These are phyloP conservation scores for Lentinula sp. DNA, from an alignment of 768 basidiomycete genomes.

Conservation along the genomic window DNA sequence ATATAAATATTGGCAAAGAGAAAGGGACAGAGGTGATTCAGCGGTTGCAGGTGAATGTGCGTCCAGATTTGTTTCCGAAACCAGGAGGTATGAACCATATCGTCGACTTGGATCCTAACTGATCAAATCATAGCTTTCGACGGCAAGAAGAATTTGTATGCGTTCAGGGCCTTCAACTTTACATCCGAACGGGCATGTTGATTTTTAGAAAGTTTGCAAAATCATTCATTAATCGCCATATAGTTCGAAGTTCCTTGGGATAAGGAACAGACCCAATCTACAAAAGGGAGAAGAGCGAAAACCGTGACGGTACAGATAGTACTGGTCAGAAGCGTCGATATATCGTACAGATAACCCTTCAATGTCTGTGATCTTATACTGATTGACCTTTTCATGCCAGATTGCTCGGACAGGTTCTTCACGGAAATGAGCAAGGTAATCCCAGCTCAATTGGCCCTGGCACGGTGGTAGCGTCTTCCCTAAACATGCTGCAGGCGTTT, in stretches of 20 bases:
- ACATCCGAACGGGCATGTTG: slow-evolving; percentile 13
- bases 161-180: slow-evolving; percentile 15
- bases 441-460: slow-evolving; percentile 10
- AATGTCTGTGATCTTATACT: neutral
- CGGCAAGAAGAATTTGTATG: slow-evolving; percentile 27
- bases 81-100: slow-evolving; percentile 16
- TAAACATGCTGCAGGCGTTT: slow-evolving; percentile 29
- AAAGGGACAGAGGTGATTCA: slow-evolving; percentile 24
- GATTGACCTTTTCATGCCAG: neutral
- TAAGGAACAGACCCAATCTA: neutral
- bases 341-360: slow-evolving; percentile 18
- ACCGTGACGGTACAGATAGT: neutral
- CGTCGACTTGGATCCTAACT: neutral
- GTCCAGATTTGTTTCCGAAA: slow-evolving; percentile 18
- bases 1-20: slow-evolving; percentile 16
- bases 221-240: neutral
- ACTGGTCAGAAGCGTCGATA: slow-evolving; percentile 14
- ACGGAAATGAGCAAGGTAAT: slow-evolving; percentile 2
- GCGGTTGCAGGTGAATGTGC: slow-evolving; percentile 18
- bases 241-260: slow-evolving; percentile 5
- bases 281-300: neutral
- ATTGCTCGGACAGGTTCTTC: neutral
- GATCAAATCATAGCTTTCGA: slow-evolving; percentile 20
- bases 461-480: slow-evolving; percentile 14
- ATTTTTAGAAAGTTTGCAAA: slow-evolving; percentile 10